Conservation (phyloP, 2,329 filamentous ascomycete species). For the Fusarium annulatum region DNA sequence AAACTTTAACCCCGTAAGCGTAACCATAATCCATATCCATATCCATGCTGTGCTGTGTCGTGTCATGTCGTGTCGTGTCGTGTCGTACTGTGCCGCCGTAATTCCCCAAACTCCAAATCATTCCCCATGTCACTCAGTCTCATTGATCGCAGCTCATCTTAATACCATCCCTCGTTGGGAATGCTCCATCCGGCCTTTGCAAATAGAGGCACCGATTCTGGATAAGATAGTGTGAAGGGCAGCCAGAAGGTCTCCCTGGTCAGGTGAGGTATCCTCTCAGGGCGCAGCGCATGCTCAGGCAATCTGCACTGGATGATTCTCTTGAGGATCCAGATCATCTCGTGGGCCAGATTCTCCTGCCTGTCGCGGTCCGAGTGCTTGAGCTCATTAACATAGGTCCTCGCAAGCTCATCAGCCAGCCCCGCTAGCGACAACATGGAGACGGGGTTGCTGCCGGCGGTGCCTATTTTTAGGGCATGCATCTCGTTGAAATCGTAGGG, state of each 20-base stretch:
- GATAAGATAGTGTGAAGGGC: constrained; percentile 47
- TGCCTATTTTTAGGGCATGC: constrained; percentile 33
- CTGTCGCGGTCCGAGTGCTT: constrained; percentile 13
- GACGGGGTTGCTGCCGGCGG: constrained; percentile 19
- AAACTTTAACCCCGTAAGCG: neutral
- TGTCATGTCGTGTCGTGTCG: neutral
- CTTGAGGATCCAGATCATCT: constrained; percentile 52
- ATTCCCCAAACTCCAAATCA: constrained; percentile 20
- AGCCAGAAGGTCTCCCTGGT: constrained; percentile 46
- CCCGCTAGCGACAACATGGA: constrained; percentile 50
- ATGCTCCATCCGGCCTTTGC: constrained; percentile 45
- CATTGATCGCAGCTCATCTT: neutral
- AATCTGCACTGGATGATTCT: constrained; percentile 42
- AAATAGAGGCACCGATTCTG: constrained; percentile 46
- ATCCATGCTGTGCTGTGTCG: neutral
- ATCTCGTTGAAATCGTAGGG: constrained; percentile 49
- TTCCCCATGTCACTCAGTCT: neutral
- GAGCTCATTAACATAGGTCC: constrained; percentile 47
- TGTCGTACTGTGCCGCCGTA: neutral
- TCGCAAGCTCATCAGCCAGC: constrained; percentile 51
- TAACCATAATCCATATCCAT: neutral
- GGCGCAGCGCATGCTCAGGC: constrained; percentile 34
- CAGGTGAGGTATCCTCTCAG: constrained; percentile 38
- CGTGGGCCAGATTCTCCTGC: constrained; percentile 41
- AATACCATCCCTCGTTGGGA: constrained; percentile 19